Evolutionary conservation across 805 yeast species (phyloP).

Genomic region (Candida maris): DNA sequence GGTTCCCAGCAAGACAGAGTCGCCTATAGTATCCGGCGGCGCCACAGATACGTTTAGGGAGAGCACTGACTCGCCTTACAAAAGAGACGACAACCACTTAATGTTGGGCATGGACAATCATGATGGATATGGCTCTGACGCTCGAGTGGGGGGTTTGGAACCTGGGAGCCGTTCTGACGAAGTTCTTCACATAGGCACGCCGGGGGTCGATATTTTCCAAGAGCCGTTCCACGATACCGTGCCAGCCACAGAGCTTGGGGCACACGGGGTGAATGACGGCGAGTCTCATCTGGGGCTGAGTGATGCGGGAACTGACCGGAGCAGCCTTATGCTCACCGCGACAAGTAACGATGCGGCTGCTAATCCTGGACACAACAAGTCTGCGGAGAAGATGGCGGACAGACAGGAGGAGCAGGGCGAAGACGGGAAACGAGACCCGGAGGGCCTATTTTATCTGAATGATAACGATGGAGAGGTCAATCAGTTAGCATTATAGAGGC

Average conservation of each 20-base stretch:
- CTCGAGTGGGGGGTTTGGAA: neutral
- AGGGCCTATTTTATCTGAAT: slow-evolving; percentile 1
- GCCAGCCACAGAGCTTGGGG: slow-evolving; percentile 2
- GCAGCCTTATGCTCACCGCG: slow-evolving; percentile 8
- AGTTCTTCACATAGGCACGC: slow-evolving; percentile 12
- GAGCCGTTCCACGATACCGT: slow-evolving; percentile 10
- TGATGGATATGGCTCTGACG: neutral
- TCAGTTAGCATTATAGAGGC: neutral
- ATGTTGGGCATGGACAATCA: neutral
- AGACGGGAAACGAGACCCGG: slow-evolving; percentile 6
- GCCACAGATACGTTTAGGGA: slow-evolving; percentile 2
- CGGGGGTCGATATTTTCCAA: slow-evolving; percentile 18
- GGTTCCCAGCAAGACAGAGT: slow-evolving; percentile 3
- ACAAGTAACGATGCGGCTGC: no score
- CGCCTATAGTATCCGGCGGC: slow-evolving; percentile 3
- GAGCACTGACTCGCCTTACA: slow-evolving; percentile 6
- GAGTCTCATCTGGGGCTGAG: slow-evolving; percentile 5
- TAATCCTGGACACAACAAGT: no score
- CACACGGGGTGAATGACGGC: slow-evolving; percentile 2
- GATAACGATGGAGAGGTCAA: slow-evolving; percentile 1
- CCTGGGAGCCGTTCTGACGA: slow-evolving; percentile 2
- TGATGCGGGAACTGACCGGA: neutral
- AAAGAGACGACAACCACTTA: slow-evolving; percentile 13
- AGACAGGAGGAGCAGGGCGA: slow-evolving; percentile 11
- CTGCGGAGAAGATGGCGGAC: slow-evolving; percentile 1